These are phyloP conservation scores for Pseudoscleropodium purum DNA, from an alignment of 225 moss, liverwort and hornwort genomes.

Conservation along the genomic window DNA sequence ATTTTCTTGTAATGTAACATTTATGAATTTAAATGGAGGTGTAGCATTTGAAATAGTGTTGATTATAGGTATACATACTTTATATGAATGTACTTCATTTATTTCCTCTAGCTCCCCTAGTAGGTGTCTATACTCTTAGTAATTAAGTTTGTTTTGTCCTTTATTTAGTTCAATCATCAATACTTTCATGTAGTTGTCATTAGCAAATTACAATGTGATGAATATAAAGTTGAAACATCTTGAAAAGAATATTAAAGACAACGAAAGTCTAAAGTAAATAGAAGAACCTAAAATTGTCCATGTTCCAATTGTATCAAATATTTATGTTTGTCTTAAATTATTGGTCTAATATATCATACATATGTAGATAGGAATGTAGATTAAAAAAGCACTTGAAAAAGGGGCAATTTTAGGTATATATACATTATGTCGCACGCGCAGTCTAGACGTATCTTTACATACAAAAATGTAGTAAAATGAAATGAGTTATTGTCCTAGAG, in stretches of 20 bases:
- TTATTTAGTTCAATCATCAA: accelerated
- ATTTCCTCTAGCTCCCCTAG: background rate
- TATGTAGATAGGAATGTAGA: background rate
- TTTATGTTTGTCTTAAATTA: background rate
- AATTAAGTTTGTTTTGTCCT: background rate
- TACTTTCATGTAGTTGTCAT: background rate
- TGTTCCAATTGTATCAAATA: accelerated
- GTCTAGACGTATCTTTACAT: too few species aligned
- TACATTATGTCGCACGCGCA: too few species aligned
- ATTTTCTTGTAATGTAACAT: background rate
- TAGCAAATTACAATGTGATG: background rate
- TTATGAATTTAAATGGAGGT: background rate
- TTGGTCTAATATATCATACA: background rate
- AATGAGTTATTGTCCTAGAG: too few species aligned
- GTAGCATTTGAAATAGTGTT: background rate
- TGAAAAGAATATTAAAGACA: background rate
- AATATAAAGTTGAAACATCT: background rate
- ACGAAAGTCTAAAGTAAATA: background rate
- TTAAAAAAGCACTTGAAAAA: background rate
- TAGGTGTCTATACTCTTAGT: accelerated
- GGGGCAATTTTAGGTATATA: accelerated
- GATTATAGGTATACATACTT: background rate
- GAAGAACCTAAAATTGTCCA: background rate
- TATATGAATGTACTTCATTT: background rate
- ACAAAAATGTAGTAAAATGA: too few species aligned